These are phyloP conservation scores for Diaporthe vaccinii DNA, from an alignment of 2,329 filamentous ascomycete species.

Conservation along the genomic window DNA sequence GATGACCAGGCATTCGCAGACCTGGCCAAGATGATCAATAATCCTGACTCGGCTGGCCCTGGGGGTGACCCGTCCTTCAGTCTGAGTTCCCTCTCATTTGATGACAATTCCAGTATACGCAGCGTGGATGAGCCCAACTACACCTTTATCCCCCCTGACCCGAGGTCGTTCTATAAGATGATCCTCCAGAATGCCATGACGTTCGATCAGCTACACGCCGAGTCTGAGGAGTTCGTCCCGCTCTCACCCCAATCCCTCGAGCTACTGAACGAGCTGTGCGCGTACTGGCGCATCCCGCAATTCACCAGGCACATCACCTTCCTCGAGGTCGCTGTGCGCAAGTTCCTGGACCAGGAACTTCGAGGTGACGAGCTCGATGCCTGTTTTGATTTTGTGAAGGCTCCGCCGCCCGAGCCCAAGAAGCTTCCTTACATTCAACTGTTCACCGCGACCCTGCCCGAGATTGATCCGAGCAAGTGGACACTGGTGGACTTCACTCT, in stretches of 20 bases:
- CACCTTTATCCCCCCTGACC: constrained; percentile 89
- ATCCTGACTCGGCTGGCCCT: constrained; percentile 56
- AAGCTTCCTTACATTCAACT: constrained; percentile 69
- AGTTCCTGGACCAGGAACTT: constrained; percentile 87
- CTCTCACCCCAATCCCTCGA: constrained; percentile 86
- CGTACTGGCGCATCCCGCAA: constrained; percentile 90
- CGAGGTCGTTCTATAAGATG: constrained; percentile 85
- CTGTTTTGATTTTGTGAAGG: constrained; percentile 86
- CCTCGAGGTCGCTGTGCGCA: constrained; percentile 86
- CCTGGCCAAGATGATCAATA: constrained; percentile 65
- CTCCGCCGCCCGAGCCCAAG: constrained; percentile 75
- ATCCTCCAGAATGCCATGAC: constrained; percentile 83
- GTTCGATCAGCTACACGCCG: constrained; percentile 71
- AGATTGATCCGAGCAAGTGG: constrained; percentile 74
- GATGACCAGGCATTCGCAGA: constrained; percentile 68
- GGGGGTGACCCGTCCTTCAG: constrained; percentile 77
- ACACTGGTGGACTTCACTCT: constrained; percentile 76
- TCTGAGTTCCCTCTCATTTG: constrained; percentile 75
- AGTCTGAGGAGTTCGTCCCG: constrained; percentile 63
- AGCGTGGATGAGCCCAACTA: constrained; percentile 77
- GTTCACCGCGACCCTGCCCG: constrained; percentile 64
- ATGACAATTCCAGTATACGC: constrained; percentile 64
- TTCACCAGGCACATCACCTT: constrained; percentile 85
- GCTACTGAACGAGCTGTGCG: constrained; percentile 84
- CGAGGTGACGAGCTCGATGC: constrained; percentile 84